phyloP scores from a whole-genome alignment of 1,284 basidiomycete genomes.

The Ceratobasidium sp. region DNA sequence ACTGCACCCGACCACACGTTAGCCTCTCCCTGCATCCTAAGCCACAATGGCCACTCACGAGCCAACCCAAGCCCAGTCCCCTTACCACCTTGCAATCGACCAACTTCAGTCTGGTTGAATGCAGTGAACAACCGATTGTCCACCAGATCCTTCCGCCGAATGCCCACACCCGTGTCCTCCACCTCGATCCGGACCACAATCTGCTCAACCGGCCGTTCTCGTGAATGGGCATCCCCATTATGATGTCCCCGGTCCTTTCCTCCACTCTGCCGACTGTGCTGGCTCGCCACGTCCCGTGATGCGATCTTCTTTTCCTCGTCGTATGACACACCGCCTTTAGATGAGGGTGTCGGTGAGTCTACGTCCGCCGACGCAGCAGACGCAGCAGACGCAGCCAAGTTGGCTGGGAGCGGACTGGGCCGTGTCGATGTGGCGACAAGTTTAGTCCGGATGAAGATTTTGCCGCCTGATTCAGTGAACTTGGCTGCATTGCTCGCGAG shows the following conservation, averaged over 20 bases:
- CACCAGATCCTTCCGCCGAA: conserved; percentile 74
- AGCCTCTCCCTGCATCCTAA: background rate
- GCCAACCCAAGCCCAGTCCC: conserved; percentile 88
- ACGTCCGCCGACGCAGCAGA: conserved; percentile 5
- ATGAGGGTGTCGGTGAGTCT: conserved; percentile 2
- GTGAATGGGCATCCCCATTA: background rate
- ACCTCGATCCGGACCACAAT: conserved; percentile 85
- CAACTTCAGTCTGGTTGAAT: conserved; percentile 69
- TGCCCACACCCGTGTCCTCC: no score
- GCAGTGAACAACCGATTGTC: conserved; percentile 76
- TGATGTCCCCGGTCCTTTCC: conserved; percentile 9
- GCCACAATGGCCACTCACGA: conserved; percentile 47
- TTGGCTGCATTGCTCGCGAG: conserved; percentile 65
- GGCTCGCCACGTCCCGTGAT: background rate
- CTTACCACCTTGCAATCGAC: conserved; percentile 80
- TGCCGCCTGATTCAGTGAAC: conserved; percentile 81
- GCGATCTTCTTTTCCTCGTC: conserved; percentile 8
- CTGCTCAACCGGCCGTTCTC: conserved; percentile 58
- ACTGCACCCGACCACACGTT: conserved; percentile 52
- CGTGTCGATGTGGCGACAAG: conserved; percentile 65
- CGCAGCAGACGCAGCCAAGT: conserved; percentile 15
- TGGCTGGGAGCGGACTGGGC: conserved; percentile 41
- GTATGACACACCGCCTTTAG: background rate
- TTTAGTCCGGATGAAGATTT: conserved; percentile 67
- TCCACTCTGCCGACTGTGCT: background rate